phyloP scores from a whole-genome alignment of 83 land plant species.

The Isoetes engelmannii region DNA sequence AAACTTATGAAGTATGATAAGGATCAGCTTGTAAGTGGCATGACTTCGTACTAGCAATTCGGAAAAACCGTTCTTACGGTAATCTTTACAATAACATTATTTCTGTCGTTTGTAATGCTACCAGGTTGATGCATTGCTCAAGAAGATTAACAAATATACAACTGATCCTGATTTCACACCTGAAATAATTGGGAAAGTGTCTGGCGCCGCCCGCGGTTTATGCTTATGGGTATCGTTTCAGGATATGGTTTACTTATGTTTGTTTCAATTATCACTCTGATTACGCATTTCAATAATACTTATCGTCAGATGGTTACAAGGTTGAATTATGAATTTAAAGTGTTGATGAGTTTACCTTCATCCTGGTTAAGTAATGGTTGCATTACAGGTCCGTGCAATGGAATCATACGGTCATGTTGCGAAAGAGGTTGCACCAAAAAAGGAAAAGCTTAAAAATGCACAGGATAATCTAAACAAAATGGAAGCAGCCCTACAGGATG shows the following conservation, averaged over 20 bases:
- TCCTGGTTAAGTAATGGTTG: not conserved
- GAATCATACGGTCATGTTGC: constrained; percentile 29
- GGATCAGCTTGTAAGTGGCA: constrained; percentile 25
- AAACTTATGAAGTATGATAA: constrained; percentile 34
- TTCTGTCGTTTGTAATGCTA: not conserved
- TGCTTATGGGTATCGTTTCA: constrained; percentile 24
- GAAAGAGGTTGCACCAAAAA: constrained; percentile 34
- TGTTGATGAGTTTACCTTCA: too few relatives aligned
- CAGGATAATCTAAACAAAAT: constrained; percentile 28
- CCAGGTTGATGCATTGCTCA: constrained; percentile 28
- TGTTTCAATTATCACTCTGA: too few relatives aligned
- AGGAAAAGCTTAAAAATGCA: constrained; percentile 32
- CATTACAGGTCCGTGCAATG: constrained; percentile 33
- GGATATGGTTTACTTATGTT: too few relatives aligned
- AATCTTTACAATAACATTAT: not conserved
- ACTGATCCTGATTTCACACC: constrained; percentile 32
- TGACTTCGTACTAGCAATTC: not conserved
- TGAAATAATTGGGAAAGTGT: constrained; percentile 32
- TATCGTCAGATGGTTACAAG: too few relatives aligned
- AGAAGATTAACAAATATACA: constrained; percentile 32
- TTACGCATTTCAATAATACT: too few relatives aligned
- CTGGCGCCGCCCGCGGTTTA: constrained; percentile 36
- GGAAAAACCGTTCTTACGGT: too few relatives aligned
- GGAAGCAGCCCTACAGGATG: constrained; percentile 32
- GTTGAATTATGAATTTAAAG: too few relatives aligned